These are phyloP conservation scores for Angophora floribunda DNA, from an alignment of 345 rosid genomes.

Conservation along the genomic window DNA sequence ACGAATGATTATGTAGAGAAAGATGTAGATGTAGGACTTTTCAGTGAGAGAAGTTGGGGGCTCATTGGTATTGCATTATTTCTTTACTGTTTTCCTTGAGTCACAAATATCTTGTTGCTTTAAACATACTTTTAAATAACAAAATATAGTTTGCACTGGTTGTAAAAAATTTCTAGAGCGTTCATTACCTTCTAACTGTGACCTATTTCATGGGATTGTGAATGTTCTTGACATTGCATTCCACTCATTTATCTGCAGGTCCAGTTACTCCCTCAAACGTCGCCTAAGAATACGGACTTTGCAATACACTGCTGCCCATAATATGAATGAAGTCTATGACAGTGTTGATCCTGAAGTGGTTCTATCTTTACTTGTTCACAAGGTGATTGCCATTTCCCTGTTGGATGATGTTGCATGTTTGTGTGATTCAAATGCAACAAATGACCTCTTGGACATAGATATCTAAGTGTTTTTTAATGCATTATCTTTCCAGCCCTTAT, in stretches of 20 bases:
- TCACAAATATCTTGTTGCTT: neutral
- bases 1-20: neutral
- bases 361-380: conserved; percentile 83
- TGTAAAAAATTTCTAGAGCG: neutral
- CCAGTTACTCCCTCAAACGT: conserved; percentile 61
- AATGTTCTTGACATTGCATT: neutral
- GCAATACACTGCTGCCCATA: conserved; percentile 67
- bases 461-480: neutral
- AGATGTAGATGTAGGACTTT: neutral
- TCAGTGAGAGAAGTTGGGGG: neutral
- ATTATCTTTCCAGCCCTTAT: neutral
- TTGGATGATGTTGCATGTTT: neutral
- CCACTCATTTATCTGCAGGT: conserved; percentile 27
- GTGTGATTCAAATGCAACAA: neutral
- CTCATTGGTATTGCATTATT: neutral
- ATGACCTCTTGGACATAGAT: neutral
- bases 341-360: conserved; percentile 84
- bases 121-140: neutral
- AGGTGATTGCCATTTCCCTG: conserved; percentile 32
- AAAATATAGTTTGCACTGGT: neutral
- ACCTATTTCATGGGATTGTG: neutral
- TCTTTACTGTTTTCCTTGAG: neutral
- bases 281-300: conserved; percentile 85
- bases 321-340: conserved; percentile 71
- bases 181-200: neutral